Conservation (phyloP, 176 grass and related monocot species). For the Neostapfia colusana region DNA sequence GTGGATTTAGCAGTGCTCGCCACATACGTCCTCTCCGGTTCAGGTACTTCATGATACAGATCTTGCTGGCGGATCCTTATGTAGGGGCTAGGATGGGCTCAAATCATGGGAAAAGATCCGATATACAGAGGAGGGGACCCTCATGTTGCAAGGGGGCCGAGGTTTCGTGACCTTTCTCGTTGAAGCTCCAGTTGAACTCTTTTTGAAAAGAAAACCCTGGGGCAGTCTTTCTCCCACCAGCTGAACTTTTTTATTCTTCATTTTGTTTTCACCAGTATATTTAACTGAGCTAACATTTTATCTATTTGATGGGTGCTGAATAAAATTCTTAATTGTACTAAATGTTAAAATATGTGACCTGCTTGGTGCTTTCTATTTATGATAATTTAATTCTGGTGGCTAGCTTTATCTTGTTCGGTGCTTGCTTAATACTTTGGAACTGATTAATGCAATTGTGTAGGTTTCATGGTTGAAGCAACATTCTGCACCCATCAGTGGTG, state of each 20-base stretch:
- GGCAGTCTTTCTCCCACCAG: no score
- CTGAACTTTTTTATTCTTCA: neutral
- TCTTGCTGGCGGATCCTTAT: no score
- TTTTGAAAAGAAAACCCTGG: no score
- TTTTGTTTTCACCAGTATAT: neutral
- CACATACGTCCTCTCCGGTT: no score
- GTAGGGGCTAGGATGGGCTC: no score
- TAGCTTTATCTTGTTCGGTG: constrained; percentile 8
- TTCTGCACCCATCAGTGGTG: constrained; percentile 90
- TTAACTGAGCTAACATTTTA: neutral
- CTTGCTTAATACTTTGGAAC: constrained; percentile 22
- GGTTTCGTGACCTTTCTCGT: no score
- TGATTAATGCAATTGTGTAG: constrained; percentile 40
- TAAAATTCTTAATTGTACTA: constrained; percentile 30
- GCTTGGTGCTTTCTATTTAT: constrained; percentile 17
- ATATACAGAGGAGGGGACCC: no score
- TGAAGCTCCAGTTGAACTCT: no score
- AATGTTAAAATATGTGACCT: constrained; percentile 18
- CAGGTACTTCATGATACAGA: no score
- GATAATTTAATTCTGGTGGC: neutral
- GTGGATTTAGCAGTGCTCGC: no score
- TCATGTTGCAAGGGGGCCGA: no score
- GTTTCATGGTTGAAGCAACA: constrained; percentile 96
- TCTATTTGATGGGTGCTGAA: constrained; percentile 15
- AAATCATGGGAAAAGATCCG: no score